These are phyloP conservation scores for Thecaphora thlaspeos DNA, from an alignment of 1,284 basidiomycete species.

Conservation along the genomic window DNA sequence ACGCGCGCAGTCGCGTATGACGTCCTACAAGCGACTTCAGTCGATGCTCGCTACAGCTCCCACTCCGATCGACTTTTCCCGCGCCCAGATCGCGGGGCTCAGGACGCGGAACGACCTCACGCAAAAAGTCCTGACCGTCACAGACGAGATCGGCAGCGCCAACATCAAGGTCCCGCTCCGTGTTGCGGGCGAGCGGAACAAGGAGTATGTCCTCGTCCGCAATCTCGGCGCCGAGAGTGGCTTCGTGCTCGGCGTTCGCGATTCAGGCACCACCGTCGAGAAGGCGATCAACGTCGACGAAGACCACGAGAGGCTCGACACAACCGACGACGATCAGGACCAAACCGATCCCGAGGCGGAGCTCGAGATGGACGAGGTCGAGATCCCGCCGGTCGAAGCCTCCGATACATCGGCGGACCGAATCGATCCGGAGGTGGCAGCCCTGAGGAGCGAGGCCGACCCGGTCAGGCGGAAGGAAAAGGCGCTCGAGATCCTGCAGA, in stretches of 20 bases:
- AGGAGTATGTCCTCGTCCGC: conserved; percentile 88
- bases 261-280: conserved; percentile 69
- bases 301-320: conserved; percentile 33
- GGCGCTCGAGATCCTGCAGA: conserved; percentile 34
- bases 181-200: conserved; percentile 90
- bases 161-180: conserved; percentile 81
- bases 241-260: conserved; percentile 85
- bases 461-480: conserved; percentile 41
- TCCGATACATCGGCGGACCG: not conserved
- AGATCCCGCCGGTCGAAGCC: conserved; percentile 18
- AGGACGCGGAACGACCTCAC: conserved; percentile 87
- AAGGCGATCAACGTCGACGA: conserved; percentile 77
- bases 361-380: conserved; percentile 51
- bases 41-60: conserved; percentile 79
- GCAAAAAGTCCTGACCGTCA: conserved; percentile 89
- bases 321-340: conserved; percentile 26
- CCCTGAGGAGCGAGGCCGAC: conserved; percentile 27
- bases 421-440: conserved; percentile 38
- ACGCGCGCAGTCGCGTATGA: conserved; percentile 86
- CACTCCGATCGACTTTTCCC: conserved; percentile 91
- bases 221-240: conserved; percentile 79
- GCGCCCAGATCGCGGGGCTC: conserved; percentile 75
- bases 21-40: conserved; percentile 84
- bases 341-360: conserved; percentile 26
- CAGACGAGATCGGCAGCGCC: conserved; percentile 85